Evolutionary conservation across 2,329 filamentous ascomycete genomes (phyloP), one percentile per base, ranked within the genome.

Genomic region (Ophiostoma sp.): DNA sequence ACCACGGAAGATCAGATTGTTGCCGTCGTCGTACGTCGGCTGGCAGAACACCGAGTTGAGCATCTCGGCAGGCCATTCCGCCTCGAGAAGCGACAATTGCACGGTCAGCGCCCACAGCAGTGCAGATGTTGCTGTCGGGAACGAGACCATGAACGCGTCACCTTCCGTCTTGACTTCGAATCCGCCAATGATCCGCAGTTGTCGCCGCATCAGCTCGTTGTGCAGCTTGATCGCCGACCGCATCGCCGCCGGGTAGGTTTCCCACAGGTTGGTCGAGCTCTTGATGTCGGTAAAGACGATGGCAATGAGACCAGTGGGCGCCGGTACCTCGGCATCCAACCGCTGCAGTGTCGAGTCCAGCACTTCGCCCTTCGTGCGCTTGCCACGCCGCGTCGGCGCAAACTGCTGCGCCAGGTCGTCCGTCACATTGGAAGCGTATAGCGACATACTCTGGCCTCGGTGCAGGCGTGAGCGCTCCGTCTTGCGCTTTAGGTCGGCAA

Each of bases 131-230:
- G 95, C 93, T 0, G 95, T 98, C 1, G 93, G 92, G 78, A 99
- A 99, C 9, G 94, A 96, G 44, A 99, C 95, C 93, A 99, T 98
- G 75, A 99, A 99, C 8, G 95, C 95, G 79, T 99, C 95, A 73
- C 95, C 95, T 91, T 99, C 95, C 18, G 95, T 99, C 83, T 99
- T 99, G 78, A 99, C 95, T 79, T 99, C 95, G 76, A 97, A 99
- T 0, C 95, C 95, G 75, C 95, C 95, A 74, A 97, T 96, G 71
- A 93, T 89, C 66, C 95, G 89, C 73, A 99, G 82, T 76, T 98
- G 94, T 68, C 95, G 87, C 73, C 95, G 90, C 89, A 99, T 96
- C 63, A 97, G 87, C 74, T 97, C 93, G 77, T 99, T 99, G 83
- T 99, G 95, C 73, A 97, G 89, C 78, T 94, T 96, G 79, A 99